A percentile compares a stretch with the other conserved stretches of the same genome.
phyloP scores from a whole-genome alignment of 495 filamentous ascomycete genomes.

The Schizothecium vesticola region DNA sequence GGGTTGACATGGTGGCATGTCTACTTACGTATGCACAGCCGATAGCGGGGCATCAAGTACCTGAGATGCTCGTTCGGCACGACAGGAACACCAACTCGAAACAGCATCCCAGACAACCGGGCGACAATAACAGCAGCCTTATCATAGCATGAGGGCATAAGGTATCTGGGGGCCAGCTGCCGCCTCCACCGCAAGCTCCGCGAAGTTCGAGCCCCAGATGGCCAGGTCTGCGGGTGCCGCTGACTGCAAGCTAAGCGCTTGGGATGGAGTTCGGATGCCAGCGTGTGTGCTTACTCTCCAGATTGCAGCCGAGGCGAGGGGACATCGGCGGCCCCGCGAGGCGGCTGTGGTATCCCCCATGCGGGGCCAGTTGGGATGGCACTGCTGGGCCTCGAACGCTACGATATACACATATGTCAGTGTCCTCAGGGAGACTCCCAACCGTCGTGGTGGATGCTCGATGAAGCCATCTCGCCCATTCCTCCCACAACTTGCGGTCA shows the following conservation, averaged over 20 bases:
- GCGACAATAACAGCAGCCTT: slow-evolving; percentile 13
- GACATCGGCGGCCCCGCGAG: background rate
- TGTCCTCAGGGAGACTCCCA: background rate
- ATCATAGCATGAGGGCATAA: background rate
- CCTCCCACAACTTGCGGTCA: background rate
- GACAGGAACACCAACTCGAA: slow-evolving; percentile 10
- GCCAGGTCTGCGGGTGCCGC: background rate
- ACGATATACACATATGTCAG: background rate
- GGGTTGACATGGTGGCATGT: background rate
- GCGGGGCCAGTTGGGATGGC: background rate
- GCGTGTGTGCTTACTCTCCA: slow-evolving; percentile 1
- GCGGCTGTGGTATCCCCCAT: background rate
- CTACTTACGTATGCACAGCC: slow-evolving; percentile 7
- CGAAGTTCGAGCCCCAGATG: background rate
- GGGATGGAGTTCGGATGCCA: background rate
- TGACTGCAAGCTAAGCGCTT: slow-evolving; percentile 5
- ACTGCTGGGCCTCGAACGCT: background rate
- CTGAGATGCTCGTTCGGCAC: background rate
- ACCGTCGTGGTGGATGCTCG: background rate
- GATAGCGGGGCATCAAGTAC: slow-evolving; percentile 1
- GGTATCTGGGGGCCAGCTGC: background rate
- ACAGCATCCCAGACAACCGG: slow-evolving; percentile 15
- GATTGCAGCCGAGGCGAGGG: background rate
- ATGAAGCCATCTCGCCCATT: slow-evolving; percentile 8
- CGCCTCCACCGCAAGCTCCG: background rate